These are phyloP conservation scores for Pachysandra terminalis DNA, from an alignment of 164 flowering plant species.

Conservation along the genomic window DNA sequence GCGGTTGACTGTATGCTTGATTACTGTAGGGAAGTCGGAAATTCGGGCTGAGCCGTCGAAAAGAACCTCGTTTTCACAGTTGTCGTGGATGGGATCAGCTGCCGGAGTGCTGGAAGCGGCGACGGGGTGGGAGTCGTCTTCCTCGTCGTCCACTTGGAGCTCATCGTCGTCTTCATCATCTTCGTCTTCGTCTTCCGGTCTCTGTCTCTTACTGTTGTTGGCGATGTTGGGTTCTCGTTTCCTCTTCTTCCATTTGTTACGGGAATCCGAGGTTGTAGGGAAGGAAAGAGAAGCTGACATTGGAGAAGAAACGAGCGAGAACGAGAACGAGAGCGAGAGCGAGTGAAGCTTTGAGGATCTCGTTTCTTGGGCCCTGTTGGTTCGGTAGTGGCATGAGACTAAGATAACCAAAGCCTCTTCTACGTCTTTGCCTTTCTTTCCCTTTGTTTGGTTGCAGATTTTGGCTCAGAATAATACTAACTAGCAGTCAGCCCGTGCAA, in stretches of 20 bases:
- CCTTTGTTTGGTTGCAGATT: too few relatives aligned
- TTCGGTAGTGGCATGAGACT: too few relatives aligned
- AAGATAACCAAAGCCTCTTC: too few relatives aligned
- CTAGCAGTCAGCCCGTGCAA: too few relatives aligned
- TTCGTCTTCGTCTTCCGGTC: slow-evolving; percentile 35
- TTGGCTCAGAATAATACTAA: too few relatives aligned
- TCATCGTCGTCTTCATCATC: slow-evolving; percentile 43
- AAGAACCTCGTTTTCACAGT: slow-evolving; percentile 39
- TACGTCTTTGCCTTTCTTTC: too few relatives aligned
- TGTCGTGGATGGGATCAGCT: slow-evolving; percentile 1
- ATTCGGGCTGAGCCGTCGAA: slow-evolving; percentile 42
- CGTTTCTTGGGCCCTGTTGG: too few relatives aligned
- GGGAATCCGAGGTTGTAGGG: slow-evolving; percentile 37
- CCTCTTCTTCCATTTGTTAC: slow-evolving; percentile 64
- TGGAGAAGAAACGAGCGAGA: slow-evolving; percentile 8
- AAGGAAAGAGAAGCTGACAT: slow-evolving; percentile 64
- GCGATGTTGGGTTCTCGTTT: slow-evolving; percentile 22
- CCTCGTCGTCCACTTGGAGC: slow-evolving; percentile 29
- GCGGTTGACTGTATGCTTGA: slow-evolving; percentile 58
- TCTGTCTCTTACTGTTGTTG: slow-evolving; percentile 9
- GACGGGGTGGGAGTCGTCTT: slow-evolving; percentile 28
- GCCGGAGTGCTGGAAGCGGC: slow-evolving; percentile 1
- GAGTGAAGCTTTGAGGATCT: too few relatives aligned
- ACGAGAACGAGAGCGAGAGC: too few relatives aligned
- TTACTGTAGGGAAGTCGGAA: slow-evolving; percentile 62